Conservation (phyloP, 768 basidiomycete species). For the Thelephora ganbajun region DNA sequence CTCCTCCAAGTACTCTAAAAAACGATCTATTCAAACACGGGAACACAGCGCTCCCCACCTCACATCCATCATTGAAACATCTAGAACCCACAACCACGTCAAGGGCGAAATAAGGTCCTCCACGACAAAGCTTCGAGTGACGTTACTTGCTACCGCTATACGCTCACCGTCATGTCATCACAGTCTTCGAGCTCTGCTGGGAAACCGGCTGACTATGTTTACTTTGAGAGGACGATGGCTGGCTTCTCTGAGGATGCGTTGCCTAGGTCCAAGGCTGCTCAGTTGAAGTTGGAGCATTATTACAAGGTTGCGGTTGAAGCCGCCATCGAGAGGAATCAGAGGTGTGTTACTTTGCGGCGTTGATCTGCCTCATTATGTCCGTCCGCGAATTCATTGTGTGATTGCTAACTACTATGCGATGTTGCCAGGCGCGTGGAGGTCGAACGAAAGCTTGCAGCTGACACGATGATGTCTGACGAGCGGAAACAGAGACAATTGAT, state of each 20-base stretch:
- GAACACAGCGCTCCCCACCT: slow-evolving; percentile 1
- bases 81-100: slow-evolving; percentile 3
- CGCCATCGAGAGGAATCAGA: slow-evolving; percentile 85
- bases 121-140: background rate
- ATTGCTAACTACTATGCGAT: background rate
- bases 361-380: background rate
- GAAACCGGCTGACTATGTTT: slow-evolving; percentile 70
- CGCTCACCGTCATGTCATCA: slow-evolving; percentile 7
- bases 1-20: no score
- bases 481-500: slow-evolving; percentile 74
- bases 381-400: background rate
- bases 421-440: slow-evolving; percentile 67
- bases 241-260: slow-evolving; percentile 72
- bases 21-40: background rate
- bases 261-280: slow-evolving; percentile 79
- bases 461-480: slow-evolving; percentile 63
- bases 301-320: slow-evolving; percentile 95
- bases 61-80: background rate
- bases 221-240: slow-evolving; percentile 71
- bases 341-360: slow-evolving; percentile 33
- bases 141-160: background rate
- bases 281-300: slow-evolving; percentile 91
- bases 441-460: slow-evolving; percentile 63
- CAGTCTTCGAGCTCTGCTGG: slow-evolving; percentile 13
- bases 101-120: slow-evolving; percentile 11